A percentile compares a stretch with the other conserved stretches of the same genome.
Evolutionary conservation across 2,329 filamentous ascomycete genomes (phyloP).

Genomic region (Fusarium equiseti): DNA sequence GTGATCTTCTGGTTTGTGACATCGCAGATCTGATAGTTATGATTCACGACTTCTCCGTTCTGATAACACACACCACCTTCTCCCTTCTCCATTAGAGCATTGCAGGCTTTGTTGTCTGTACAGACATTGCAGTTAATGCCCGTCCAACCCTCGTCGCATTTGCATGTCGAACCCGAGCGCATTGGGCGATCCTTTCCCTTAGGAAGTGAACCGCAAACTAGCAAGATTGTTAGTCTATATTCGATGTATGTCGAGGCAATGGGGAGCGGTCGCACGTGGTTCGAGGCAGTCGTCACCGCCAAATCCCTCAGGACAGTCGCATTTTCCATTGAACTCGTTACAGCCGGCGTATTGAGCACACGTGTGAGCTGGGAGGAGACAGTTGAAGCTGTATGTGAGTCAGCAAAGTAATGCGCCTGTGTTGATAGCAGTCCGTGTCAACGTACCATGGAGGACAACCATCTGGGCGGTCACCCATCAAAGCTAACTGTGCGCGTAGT

Average conservation of each 20-base stretch:
- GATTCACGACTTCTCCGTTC: constrained; percentile 87
- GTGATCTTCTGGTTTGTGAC: constrained; percentile 97
- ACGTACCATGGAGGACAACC: constrained; percentile 81
- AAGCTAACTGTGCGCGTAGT: constrained; percentile 73
- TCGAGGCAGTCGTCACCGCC: constrained; percentile 93
- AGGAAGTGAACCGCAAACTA: constrained; percentile 87
- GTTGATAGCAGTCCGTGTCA: neutral
- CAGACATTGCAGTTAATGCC: constrained; percentile 99
- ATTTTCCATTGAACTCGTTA: constrained; percentile 91
- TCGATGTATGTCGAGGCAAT: neutral
- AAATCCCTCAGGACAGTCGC: constrained; percentile 90
- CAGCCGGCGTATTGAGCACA: constrained; percentile 93
- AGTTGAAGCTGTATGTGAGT: constrained; percentile 83
- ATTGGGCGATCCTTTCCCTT: constrained; percentile 83
- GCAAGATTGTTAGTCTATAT: constrained; percentile 20
- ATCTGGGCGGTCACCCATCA: constrained; percentile 79
- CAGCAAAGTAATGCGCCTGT: constrained; percentile 1
- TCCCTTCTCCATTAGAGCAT: constrained; percentile 85
- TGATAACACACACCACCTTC: constrained; percentile 92
- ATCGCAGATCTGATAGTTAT: constrained; percentile 98
- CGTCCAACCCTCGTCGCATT: constrained; percentile 93
- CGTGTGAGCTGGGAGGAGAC: constrained; percentile 89
- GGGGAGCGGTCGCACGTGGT: constrained; percentile 67
- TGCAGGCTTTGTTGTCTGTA: constrained; percentile 83
- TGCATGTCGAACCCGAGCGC: constrained; percentile 77